Base-by-base conservation (phyloP, 2,329 filamentous ascomycete species). In the Talaromyces atroroseus region DNA sequence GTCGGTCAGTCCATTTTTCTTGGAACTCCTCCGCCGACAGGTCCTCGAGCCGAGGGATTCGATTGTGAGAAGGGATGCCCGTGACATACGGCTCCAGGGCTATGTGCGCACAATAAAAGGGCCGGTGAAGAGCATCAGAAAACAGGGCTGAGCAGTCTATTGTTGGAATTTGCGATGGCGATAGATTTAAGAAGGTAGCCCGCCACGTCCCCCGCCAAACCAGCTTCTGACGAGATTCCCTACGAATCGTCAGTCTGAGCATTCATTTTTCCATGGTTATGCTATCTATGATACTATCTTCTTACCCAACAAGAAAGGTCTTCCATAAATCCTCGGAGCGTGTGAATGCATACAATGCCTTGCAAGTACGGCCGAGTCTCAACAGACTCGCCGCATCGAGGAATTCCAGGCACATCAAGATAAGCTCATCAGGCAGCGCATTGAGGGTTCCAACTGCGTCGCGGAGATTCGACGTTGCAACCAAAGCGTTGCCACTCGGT, bases 301-400 rank as follows among this genome's bases (percentile, higher is more conserved):
- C 90, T 83, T 85, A 96, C 91, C 84, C 82, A 61, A 95, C 80
- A 65, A 92, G 95, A 20, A 96, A 72, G 18, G 85, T 73, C 72
- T 94, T 92, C 92, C 92, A 97, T 36, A 96, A 71, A 65, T 97
- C 92, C 61, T 96, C 92, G 49, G 84, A 84, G 50, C 86, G 80
- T 54, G 87, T 88, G 68, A 92, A 95, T 1, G 91, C 92, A 77
- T 91, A 92, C 16, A 97, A 75, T 53, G 89, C 91, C 69, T 85
- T 90, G 77, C 92, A 96, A 5, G 91, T 88, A 55, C 82, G 82
- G 8, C 90, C 90, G 44, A 97, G 75, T 7, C 73, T 74, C 56
- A 86, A 72, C 52, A 97, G 75, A 52, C 79, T 77, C 10, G 71
- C 64, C 49, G 82, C 76, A 64, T 92, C 86, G 47, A 96, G 78